Percentiles rank a stretch among this genome's conserved stretches.
Conservation (phyloP, 1,284 basidiomycete genomes). For the Filobasidium uniguttulatum region DNA sequence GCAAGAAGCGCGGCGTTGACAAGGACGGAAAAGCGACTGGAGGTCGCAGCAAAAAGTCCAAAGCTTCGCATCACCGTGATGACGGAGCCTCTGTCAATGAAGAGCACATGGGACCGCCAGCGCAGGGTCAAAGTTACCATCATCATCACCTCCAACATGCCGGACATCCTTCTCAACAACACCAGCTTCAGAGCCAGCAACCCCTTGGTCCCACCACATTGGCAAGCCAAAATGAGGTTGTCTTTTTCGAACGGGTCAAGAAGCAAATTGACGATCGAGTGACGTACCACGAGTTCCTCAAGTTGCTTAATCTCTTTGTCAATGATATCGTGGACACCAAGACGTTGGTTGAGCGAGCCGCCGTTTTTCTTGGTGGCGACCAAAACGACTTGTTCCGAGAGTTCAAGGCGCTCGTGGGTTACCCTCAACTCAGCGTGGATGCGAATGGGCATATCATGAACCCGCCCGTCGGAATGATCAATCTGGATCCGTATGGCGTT, state of each 20-base stretch:
- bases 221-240: constrained; percentile 65
- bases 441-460: constrained; percentile 64
- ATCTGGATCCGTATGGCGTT: constrained; percentile 39
- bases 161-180: constrained; percentile 25
- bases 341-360: constrained; percentile 65
- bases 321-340: constrained; percentile 83
- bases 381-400: constrained; percentile 66
- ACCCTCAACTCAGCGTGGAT: constrained; percentile 48
- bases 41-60: background rate
- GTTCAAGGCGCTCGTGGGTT: constrained; percentile 77
- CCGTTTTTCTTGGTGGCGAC: constrained; percentile 56
- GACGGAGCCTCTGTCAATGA: no score
- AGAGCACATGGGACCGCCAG: background rate
- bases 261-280: constrained; percentile 69
- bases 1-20: constrained; percentile 15
- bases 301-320: constrained; percentile 85
- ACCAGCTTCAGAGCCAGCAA: constrained; percentile 20
- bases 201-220: constrained; percentile 22
- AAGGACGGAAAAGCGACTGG: constrained; percentile 13
- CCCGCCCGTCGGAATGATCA: constrained; percentile 41
- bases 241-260: constrained; percentile 90
- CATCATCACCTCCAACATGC: constrained; percentile 18
- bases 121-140: constrained; percentile 3
- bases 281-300: constrained; percentile 91
- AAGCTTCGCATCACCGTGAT: no score